Evolutionary conservation across 2,329 filamentous ascomycete species (phyloP).

Genomic region (Ceratocystis papillata): DNA sequence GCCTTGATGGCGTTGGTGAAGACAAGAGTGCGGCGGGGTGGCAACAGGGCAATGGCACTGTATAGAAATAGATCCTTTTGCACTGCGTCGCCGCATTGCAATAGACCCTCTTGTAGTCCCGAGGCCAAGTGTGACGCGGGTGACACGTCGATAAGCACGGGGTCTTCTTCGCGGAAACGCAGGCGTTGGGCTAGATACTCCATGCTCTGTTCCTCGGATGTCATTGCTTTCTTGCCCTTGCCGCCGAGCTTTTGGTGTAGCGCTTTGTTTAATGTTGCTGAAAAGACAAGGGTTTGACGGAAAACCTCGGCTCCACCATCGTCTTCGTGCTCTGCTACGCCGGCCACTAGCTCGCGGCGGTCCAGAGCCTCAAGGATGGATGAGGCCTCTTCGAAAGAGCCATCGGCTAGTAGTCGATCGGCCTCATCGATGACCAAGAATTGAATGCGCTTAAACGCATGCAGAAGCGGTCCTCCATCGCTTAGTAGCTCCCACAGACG

Average conservation of each 20-base stretch:
- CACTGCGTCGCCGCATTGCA: conserved; percentile 74
- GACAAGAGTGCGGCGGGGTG: conserved; percentile 68
- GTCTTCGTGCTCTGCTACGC: conserved; percentile 41
- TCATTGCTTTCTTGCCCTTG: conserved; percentile 51
- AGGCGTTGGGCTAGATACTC: conserved; percentile 61
- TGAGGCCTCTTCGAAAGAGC: conserved; percentile 88
- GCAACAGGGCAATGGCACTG: conserved; percentile 70
- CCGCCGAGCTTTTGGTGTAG: conserved; percentile 83
- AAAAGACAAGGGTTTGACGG: conserved; percentile 89
- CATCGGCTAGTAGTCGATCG: conserved; percentile 79
- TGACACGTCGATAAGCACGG: conserved; percentile 87
- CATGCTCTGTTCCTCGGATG: conserved; percentile 63
- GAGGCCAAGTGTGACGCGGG: conserved; percentile 81
- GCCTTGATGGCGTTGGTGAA: conserved; percentile 96
- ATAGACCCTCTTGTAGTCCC: conserved; percentile 72
- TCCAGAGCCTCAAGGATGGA: conserved; percentile 78
- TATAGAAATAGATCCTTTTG: conserved; percentile 98
- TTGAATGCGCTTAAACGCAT: conserved; percentile 58
- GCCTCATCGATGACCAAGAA: conserved; percentile 92
- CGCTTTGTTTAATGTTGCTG: conserved; percentile 85
- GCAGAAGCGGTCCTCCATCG: conserved; percentile 57
- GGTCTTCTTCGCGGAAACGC: conserved; percentile 72
- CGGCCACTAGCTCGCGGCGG: conserved; percentile 44
- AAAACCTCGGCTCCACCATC: conserved; percentile 38
- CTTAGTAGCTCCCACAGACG: conserved; percentile 90